Evolutionary conservation across 805 yeast genomes (phyloP).

Genomic region (Saccharomyces kudriavzevii): DNA sequence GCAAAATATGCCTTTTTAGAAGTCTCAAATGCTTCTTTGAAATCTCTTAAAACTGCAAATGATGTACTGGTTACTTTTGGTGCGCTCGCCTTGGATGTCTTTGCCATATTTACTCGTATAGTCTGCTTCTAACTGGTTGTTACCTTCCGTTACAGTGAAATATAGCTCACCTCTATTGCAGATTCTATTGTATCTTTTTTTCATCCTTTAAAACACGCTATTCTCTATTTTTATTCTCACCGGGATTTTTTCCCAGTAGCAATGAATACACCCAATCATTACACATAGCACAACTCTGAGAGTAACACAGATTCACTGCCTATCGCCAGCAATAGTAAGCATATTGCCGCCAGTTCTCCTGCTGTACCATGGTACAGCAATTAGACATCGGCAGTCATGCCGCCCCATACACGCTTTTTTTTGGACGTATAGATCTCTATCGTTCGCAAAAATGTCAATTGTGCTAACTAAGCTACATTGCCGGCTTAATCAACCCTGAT

Average conservation of each 20-base stretch:
- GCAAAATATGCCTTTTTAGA: slow-evolving; percentile 18
- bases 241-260: not conserved
- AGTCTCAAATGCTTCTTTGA: slow-evolving; percentile 21
- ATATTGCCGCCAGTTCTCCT: not conserved
- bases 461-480: not conserved
- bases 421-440: not conserved
- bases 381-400: not conserved
- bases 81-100: not conserved
- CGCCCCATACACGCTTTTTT: not conserved
- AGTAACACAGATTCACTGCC: not conserved
- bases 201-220: not conserved
- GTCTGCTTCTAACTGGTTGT: not conserved
- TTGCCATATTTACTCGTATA: not conserved
- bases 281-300: not conserved
- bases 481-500: too few relatives aligned
- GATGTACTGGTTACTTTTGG: not conserved
- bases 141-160: not conserved
- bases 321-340: not conserved
- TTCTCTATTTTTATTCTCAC: not conserved
- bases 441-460: not conserved
- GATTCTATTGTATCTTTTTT: not conserved
- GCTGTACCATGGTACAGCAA: too few relatives aligned
- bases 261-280: not conserved
- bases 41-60: slow-evolving; percentile 14
- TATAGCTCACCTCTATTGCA: not conserved